Conservation (phyloP, 1,139 yeast genomes). For the Taphrina pruni region DNA sequence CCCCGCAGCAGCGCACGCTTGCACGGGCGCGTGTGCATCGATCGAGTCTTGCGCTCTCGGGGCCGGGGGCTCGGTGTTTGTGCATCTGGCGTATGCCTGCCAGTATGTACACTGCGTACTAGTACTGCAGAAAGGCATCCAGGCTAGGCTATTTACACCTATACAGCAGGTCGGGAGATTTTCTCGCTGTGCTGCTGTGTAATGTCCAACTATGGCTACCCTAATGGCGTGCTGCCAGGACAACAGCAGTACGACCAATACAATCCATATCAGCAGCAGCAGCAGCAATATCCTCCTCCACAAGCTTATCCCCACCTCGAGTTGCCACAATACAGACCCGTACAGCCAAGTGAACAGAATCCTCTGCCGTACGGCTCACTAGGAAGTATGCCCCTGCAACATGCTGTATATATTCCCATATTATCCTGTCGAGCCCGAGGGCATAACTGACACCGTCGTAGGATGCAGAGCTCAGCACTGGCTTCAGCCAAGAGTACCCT, state of each 20-base stretch:
- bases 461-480: not conserved
- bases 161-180: not conserved
- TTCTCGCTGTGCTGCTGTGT: not conserved
- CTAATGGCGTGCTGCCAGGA: slow-evolving; percentile 9
- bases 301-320: slow-evolving; percentile 18
- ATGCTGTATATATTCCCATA: slow-evolving; percentile 4
- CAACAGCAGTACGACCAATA: slow-evolving; percentile 12
- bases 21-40: no score
- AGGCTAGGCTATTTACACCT: not conserved
- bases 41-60: no score
- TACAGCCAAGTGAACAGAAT: not conserved
- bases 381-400: slow-evolving; percentile 7
- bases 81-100: no score
- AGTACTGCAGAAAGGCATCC: no score
- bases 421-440: not conserved
- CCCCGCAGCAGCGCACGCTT: no score
- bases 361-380: slow-evolving; percentile 2
- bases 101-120: no score
- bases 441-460: not conserved
- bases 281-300: slow-evolving; percentile 4
- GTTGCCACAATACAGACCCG: slow-evolving; percentile 3
- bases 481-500: slow-evolving; percentile 9
- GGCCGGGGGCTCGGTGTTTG: not conserved
- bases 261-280: slow-evolving; percentile 15
- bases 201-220: slow-evolving; percentile 20